Evolutionary conservation across 177 flowering plant species (phyloP), one percentile per base, ranked within the genome.

Genomic region (Vitis hybrid): DNA sequence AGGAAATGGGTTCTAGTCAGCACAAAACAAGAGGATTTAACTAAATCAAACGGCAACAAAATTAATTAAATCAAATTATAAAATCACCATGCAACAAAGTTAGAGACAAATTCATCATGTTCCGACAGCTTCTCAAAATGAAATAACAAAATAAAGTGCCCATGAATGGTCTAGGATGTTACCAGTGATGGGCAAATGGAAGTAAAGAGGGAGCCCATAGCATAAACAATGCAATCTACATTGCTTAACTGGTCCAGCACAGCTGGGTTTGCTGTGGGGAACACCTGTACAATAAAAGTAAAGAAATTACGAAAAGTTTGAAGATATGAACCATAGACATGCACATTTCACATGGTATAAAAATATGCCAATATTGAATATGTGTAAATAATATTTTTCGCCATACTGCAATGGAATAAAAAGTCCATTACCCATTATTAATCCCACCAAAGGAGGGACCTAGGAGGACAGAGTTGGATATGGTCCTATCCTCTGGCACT

Each of bases 121-220:
- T 60, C 13, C 18, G 13, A 60, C 14, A 60, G 30, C 15, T 24
- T 60, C 17, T 5, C 15, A 10, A 24, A 19, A n/a, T 2, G 3
- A 56, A 60, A n/a, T 19, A 27, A 55, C 0, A 17, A 54, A 5
- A 21, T 11, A 52, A 52, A 5, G n/a, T 27, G 48, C 14, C 27
- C 58, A 46, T 3, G 13, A 21, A 61, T 13, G 11, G 62, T 70
- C 18, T 27, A 57, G 46, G 62, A 68, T 54, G 18, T 79, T 89
- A 94, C 98, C 93, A 94, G 78, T 56, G 98, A 92, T 51, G 98
- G 98, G 75, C 98, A 94, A 48, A 91, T 77, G 40, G 98, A 94
- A 71, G 98, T 92, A 70, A 92, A 94, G 60, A 94, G 91, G 40
- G 98, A 94, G 3, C 97, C 98, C 97, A 94, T 94, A 32, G 95